Conservation (phyloP, 257 asterid genomes). For the Plantago major region DNA sequence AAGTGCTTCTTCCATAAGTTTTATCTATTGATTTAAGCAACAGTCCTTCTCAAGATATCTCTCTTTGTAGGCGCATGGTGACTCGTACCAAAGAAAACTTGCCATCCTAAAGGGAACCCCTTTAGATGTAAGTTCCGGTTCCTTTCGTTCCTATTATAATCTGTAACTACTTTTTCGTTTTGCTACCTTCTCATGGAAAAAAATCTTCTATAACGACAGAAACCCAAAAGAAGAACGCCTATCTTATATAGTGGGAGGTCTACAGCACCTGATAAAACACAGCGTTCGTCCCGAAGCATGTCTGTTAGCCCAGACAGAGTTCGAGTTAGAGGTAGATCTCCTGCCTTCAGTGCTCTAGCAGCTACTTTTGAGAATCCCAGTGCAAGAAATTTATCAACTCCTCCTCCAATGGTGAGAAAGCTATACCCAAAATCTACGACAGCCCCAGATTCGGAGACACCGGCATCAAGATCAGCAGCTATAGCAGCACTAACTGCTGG, state of each 20-base stretch:
- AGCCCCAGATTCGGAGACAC: conserved; percentile 62
- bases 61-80: conserved; percentile 72
- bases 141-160: conserved; percentile 5
- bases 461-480: conserved; percentile 57
- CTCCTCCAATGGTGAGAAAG: conserved; percentile 87
- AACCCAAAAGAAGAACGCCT: conserved; percentile 80
- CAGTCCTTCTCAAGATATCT: conserved; percentile 20
- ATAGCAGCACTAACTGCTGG: conserved; percentile 59
- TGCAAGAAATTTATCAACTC: conserved; percentile 87
- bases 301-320: conserved; percentile 97
- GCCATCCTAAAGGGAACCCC: conserved; percentile 61
- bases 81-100: conserved; percentile 93
- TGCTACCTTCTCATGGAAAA: background rate
- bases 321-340: conserved; percentile 98
- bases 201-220: conserved; percentile 31
- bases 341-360: conserved; percentile 95
- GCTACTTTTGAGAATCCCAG: conserved; percentile 76
- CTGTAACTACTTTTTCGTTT: background rate
- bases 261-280: conserved; percentile 75
- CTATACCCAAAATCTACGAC: conserved; percentile 83
- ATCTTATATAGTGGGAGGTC: conserved; percentile 75
- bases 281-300: conserved; percentile 93
- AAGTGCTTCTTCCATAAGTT: conserved; percentile 33
- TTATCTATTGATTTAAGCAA: background rate
- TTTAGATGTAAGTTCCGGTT: conserved; percentile 52